Base-by-base conservation (phyloP, 768 basidiomycete genomes). In the Boletus subcaerulescens region DNA sequence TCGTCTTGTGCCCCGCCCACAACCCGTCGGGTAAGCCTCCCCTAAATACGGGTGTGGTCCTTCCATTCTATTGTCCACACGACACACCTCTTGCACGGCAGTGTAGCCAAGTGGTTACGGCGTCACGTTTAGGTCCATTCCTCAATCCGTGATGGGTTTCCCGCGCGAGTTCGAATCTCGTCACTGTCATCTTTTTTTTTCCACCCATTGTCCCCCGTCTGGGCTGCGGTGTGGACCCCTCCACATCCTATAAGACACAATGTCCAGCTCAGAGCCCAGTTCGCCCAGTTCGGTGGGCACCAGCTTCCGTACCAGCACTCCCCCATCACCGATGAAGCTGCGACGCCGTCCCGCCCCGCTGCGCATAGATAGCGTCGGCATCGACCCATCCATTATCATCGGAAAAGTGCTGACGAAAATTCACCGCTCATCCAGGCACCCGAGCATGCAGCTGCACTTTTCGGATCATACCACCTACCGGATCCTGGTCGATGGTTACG, bases 401-500 rank as follows among this genome's bases (percentile, higher is more conserved):
- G 80, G 81, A 40, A 82, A 80, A 61, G 65, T 71, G 5, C 60
- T 82, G 29, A 74, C 63, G 11, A 67, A 69, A 17, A 73, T 76
- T 41, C 64, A 65, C 6, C 76, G 73, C 53, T 81, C 80, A 1
- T 55, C 70, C 15, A 66, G 60, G 24, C 81, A 82, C 56, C 80
- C 80, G 1, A 68, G 68, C 38, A 66, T 81, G 53, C 79, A 78
- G n/a, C 68, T 82, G 36, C 68, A 74, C 50, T 82, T 80, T 55
- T 56, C 73, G 38, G 80, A 81, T 60, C 60, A 71, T 14, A 74
- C 75, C 5, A 58, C 67, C 17, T 76, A 74, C 52, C 80, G 81
- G 61, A 67, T 86, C 48, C 77, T 78, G n/a, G 78, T 86, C 36
- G 84, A 84, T 46, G 85, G 85, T 3, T 86, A 86, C 65, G 72